A percentile compares a stretch with the other conserved stretches of the same genome.
Evolutionary conservation across 306 rosid genomes (phyloP).

Genomic region (Fragaria nilgerrensis): DNA sequence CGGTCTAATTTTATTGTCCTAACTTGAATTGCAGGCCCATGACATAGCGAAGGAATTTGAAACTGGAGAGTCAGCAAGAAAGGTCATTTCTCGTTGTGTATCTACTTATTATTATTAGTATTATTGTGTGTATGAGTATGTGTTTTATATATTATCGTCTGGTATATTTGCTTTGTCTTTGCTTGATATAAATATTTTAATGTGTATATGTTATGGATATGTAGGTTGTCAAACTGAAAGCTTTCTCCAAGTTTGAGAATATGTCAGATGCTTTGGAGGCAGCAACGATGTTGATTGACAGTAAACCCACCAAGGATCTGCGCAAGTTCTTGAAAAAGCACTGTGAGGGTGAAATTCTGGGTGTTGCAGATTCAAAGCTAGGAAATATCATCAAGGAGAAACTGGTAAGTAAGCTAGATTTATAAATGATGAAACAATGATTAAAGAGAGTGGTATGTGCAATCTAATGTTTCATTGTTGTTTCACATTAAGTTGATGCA

Average conservation of each 20-base stretch:
- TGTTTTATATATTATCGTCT: not conserved
- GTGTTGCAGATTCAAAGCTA: slow-evolving; percentile 88
- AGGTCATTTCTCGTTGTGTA: slow-evolving; percentile 38
- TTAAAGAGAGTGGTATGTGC: not conserved
- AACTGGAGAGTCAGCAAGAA: slow-evolving; percentile 68
- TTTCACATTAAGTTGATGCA: not conserved
- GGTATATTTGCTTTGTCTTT: not conserved
- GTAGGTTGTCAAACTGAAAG: slow-evolving; percentile 81
- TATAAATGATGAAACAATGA: not conserved
- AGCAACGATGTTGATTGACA: slow-evolving; percentile 65
- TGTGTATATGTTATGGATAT: not conserved
- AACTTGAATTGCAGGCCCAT: slow-evolving; percentile 53
- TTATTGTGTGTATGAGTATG: not conserved
- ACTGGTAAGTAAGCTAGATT: slow-evolving; percentile 44
- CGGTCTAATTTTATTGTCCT: not conserved
- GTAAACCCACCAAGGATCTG: slow-evolving; percentile 87
- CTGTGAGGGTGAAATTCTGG: slow-evolving; percentile 72
- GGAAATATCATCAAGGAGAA: slow-evolving; percentile 85
- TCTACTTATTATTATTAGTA: not conserved
- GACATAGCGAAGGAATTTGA: slow-evolving; percentile 65
- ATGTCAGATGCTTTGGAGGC: slow-evolving; percentile 88
- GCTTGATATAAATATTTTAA: not conserved
- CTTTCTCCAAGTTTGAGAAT: slow-evolving; percentile 85
- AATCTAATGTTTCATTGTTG: not conserved
- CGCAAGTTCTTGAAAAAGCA: slow-evolving; percentile 81